Conservation (phyloP, 495 filamentous ascomycete genomes). For the Penicillium pancosmium region DNA sequence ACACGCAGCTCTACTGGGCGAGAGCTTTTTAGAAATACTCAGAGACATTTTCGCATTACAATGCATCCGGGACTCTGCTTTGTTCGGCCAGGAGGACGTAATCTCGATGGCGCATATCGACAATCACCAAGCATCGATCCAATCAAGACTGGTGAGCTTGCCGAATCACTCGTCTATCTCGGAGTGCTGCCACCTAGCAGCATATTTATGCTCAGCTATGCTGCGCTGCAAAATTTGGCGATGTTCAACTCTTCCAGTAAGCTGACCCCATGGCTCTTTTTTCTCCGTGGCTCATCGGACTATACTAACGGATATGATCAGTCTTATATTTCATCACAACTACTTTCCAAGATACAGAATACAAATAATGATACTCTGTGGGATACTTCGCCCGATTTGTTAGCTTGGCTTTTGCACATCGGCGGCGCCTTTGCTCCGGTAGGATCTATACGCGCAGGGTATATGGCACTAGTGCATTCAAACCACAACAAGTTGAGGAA, state of each 20-base stretch:
- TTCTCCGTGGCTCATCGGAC: not conserved
- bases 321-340: constrained; percentile 37
- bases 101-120: constrained; percentile 38
- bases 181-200: constrained; percentile 40
- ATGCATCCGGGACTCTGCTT: constrained; percentile 35
- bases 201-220: constrained; percentile 40
- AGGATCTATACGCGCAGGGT: constrained; percentile 32
- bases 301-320: constrained; percentile 11
- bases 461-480: constrained; percentile 28
- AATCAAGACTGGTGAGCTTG: constrained; percentile 35
- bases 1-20: constrained; percentile 20
- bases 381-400: constrained; percentile 30
- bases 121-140: constrained; percentile 43
- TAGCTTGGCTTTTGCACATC: constrained; percentile 41
- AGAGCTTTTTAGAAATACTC: constrained; percentile 35
- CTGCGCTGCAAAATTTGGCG: constrained; percentile 44
- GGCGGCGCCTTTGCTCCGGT: constrained; percentile 42
- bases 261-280: constrained; percentile 5
- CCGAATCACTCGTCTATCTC: constrained; percentile 21
- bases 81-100: constrained; percentile 22
- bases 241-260: constrained; percentile 36
- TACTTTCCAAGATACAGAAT: constrained; percentile 34
- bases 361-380: constrained; percentile 27
- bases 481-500: constrained; percentile 12
- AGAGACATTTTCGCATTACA: constrained; percentile 40